Conservation (phyloP, 768 basidiomycete species). For the Hygrophorus pudorinus region DNA sequence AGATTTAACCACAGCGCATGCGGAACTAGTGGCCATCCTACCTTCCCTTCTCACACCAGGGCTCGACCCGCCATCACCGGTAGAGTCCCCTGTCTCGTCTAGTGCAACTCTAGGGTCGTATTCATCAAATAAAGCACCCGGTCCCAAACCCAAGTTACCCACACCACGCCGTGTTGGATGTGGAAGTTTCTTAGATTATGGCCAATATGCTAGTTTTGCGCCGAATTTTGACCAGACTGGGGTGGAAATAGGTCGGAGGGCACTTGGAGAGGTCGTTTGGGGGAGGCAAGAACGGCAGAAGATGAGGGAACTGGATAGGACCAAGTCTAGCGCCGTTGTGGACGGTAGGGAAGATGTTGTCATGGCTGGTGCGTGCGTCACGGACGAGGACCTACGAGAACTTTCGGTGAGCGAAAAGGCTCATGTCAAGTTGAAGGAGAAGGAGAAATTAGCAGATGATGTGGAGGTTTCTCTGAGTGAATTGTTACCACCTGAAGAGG, state of each 20-base stretch:
- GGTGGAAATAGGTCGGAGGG: conserved; percentile 53
- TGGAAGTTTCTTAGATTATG: conserved; percentile 73
- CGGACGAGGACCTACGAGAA: conserved; percentile 10
- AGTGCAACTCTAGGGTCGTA: conserved; percentile 51
- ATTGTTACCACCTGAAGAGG: conserved; percentile 47
- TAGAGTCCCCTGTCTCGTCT: conserved; percentile 13
- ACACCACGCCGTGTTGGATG: conserved; percentile 46
- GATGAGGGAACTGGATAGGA: conserved; percentile 17
- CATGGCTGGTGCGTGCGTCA: conserved; percentile 7
- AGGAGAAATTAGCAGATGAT: conserved; percentile 13
- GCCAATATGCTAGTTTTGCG: conserved; percentile 64
- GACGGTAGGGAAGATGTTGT: conserved; percentile 4
- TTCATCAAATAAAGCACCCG: conserved; percentile 29
- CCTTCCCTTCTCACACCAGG: conserved; percentile 42
- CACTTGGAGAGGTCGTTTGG: conserved; percentile 51
- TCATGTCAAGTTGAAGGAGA: neutral
- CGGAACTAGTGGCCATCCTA: conserved; percentile 67
- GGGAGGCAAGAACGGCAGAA: conserved; percentile 35
- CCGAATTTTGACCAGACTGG: conserved; percentile 73
- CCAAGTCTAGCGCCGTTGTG: conserved; percentile 18
- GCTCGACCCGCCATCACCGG: conserved; percentile 13
- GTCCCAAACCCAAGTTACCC: conserved; percentile 32
- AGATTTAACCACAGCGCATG: conserved; percentile 50
- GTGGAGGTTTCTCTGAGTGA: conserved; percentile 37
- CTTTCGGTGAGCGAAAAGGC: conserved; percentile 1